A percentile compares a stretch with the other conserved stretches of the same genome.
Evolutionary conservation across 257 asterid genomes (phyloP).

Genomic region (Scutellaria galericulata): DNA sequence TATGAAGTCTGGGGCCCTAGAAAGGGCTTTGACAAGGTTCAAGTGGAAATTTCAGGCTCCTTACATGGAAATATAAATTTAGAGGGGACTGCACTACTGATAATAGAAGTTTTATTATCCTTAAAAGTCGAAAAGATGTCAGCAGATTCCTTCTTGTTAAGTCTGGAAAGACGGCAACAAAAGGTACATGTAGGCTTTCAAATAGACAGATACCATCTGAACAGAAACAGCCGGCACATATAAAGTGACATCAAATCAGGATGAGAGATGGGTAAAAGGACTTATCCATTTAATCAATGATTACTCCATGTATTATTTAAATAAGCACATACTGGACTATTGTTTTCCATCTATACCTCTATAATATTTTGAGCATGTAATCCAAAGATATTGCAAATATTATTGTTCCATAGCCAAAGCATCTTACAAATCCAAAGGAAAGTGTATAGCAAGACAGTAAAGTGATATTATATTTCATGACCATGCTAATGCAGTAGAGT

Average conservation of each 20-base stretch:
- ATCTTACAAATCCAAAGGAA: conserved; percentile 14
- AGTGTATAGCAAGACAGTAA: neutral
- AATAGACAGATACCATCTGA: neutral
- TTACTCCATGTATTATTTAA: neutral
- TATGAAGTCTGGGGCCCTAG: conserved; percentile 2
- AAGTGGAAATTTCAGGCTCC: neutral
- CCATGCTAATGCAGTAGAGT: neutral
- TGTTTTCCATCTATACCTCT: neutral
- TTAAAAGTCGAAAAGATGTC: neutral
- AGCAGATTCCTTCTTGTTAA: neutral
- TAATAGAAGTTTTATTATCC: neutral
- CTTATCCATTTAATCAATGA: neutral
- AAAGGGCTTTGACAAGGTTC: neutral
- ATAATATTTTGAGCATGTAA: too few species aligned
- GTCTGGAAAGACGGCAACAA: neutral
- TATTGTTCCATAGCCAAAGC: neutral
- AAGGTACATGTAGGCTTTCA: neutral
- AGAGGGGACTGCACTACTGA: neutral
- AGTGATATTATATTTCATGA: neutral
- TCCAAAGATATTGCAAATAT: conserved; percentile 12
- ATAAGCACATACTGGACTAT: neutral
- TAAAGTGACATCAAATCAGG: neutral
- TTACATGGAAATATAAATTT: neutral
- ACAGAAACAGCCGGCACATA: neutral
- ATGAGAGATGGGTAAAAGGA: neutral